A percentile compares a stretch with the other conserved stretches of the same genome.
Conservation (phyloP, 1,284 basidiomycete genomes). For the Neonothopanus nambi region DNA sequence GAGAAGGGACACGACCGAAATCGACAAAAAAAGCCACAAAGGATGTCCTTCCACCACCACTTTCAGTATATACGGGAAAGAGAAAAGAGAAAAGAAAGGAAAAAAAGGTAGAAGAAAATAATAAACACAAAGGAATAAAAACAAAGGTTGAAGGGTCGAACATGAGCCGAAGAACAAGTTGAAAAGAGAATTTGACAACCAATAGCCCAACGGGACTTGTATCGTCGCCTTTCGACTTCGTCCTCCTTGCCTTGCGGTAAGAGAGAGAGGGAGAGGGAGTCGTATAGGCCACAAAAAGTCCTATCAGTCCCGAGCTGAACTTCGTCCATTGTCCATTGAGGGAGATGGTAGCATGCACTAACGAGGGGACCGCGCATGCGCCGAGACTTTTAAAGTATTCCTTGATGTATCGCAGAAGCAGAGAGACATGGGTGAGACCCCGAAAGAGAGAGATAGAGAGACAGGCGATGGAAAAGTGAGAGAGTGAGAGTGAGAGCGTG, state of each 20-base stretch:
- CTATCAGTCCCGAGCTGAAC: slow-evolving; percentile 8
- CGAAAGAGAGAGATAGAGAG: slow-evolving; percentile 5
- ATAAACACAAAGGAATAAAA: no score
- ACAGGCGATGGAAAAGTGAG: background rate
- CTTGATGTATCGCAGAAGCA: slow-evolving; percentile 11
- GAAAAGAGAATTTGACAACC: slow-evolving; percentile 24
- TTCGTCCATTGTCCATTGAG: background rate
- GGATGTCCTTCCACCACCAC: slow-evolving; percentile 8
- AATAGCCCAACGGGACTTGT: slow-evolving; percentile 14
- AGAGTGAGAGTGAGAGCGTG: slow-evolving; percentile 5
- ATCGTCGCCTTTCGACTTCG: no score
- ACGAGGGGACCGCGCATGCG: background rate
- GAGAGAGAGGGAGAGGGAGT: background rate
- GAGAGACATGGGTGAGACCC: background rate
- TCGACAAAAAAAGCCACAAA: slow-evolving; percentile 34
- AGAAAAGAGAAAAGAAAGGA: slow-evolving; percentile 32
- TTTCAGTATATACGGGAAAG: no score
- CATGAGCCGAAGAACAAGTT: slow-evolving; percentile 33
- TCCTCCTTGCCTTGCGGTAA: background rate
- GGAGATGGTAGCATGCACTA: background rate
- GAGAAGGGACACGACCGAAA: slow-evolving; percentile 17
- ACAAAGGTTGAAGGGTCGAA: slow-evolving; percentile 18
- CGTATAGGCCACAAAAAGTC: background rate
- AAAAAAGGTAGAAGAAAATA: slow-evolving; percentile 31
- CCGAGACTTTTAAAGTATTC: background rate